Evolutionary conservation across 441 rosid species (phyloP), one percentile per base, ranked within the genome.

Genomic region (Jatropha podagrica): DNA sequence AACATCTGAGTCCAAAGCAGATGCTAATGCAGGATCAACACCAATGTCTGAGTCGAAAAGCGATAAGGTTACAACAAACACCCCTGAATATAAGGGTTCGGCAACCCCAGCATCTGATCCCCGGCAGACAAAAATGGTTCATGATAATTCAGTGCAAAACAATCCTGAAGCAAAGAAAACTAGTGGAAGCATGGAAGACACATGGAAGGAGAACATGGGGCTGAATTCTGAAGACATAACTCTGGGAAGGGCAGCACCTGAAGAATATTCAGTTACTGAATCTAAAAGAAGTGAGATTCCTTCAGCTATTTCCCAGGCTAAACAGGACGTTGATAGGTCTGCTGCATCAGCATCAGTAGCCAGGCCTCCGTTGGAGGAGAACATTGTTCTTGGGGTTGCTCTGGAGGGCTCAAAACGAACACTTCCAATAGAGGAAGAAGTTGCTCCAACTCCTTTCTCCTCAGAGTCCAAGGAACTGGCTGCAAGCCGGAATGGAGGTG

Each of bases 371-470:
- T 66, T 93, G 83, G 95, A 88, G 80, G 98, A 95, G 68, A 95
- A 93, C 76, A 88, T 95, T 70, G 89, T 95, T 79, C 96, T 95
- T 13, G 97, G 92, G 3, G 99, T 95, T 54, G 98, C 97, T 6
- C 69, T 95, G 68, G 98, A 95, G 66, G 96, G 98, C 65, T 88
- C 96, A 6, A 93, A 93, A 78, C 83, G 94, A 48, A 93, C 95
- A 40, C 95, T 95, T 56, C 98, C 94, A 0, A 91, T 93, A 20
- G 99, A 93, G 63, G 98, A 90, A 76, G 95, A 89, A 71, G 73
- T 38, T 18, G 76, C 48, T 20, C 74, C 87, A 41, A 74, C 94
- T 69, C 60, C 82, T 18, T 70, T 55, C 7, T 77, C 83, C 18
- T 18, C 49, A n/a, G 92, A 89, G 55, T 71, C 88, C 5, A 88